Conservation (phyloP, 257 asterid species). For the Capsicum chinense region DNA sequence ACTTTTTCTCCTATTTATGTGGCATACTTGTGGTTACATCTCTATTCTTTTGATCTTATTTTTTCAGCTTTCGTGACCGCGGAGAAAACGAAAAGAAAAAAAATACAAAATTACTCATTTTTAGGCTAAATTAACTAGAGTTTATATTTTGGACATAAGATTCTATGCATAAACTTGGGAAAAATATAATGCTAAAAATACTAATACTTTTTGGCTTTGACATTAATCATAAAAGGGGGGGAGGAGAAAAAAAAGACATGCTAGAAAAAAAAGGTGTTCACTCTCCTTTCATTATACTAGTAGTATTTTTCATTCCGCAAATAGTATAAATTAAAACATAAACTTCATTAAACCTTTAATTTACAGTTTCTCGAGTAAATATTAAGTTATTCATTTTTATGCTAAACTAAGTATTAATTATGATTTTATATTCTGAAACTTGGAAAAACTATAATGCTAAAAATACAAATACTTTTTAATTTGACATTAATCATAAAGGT, state of each 20-base stretch:
- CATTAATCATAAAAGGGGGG: background rate
- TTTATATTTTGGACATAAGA: constrained; percentile 21
- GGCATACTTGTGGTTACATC: constrained; percentile 44
- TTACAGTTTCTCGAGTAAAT: background rate
- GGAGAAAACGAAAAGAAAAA: background rate
- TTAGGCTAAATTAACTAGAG: background rate
- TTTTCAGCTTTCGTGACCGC: background rate
- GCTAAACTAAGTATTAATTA: too few species aligned
- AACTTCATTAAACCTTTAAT: background rate
- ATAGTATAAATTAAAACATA: background rate
- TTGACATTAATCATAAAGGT: too few species aligned
- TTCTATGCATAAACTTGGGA: constrained; percentile 18
- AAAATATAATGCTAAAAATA: constrained; percentile 8
- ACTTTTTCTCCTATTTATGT: constrained; percentile 34
- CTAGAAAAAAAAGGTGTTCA: background rate
- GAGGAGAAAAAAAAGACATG: background rate
- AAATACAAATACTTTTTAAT: too few species aligned
- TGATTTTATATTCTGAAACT: too few species aligned
- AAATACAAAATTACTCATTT: constrained; percentile 9
- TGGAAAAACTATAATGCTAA: too few species aligned
- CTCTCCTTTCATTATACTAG: background rate
- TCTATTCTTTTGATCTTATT: constrained; percentile 2
- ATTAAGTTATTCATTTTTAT: background rate
- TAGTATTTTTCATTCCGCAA: background rate
- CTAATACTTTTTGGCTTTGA: background rate